Conservation (phyloP, 2,329 filamentous ascomycete species). For the Pseudocercospora eumusae region DNA sequence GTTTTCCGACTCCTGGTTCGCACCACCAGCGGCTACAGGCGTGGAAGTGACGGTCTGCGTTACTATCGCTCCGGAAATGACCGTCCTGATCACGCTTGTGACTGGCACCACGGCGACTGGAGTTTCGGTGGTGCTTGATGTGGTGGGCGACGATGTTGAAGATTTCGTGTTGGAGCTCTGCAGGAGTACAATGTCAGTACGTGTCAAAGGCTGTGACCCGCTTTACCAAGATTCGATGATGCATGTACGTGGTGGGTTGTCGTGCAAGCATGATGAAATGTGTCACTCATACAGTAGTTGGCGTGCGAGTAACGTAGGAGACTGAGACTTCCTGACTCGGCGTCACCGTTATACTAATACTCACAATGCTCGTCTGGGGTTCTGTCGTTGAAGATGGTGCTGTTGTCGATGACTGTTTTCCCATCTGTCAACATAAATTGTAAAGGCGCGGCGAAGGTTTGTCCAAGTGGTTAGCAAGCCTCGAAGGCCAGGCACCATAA, state of each 20-base stretch:
- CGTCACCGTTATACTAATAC: constrained; percentile 36
- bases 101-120: constrained; percentile 36
- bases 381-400: constrained; percentile 27
- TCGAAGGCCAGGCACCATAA: neutral
- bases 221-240: constrained; percentile 13
- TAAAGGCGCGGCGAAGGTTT: constrained; percentile 8
- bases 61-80: constrained; percentile 46
- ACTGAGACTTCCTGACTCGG: constrained; percentile 32
- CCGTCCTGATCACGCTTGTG: constrained; percentile 44
- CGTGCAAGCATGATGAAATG: constrained; percentile 29
- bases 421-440: constrained; percentile 25
- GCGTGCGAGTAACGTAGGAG: constrained; percentile 32
- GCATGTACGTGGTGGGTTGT: constrained; percentile 16
- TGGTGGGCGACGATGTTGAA: constrained; percentile 23
- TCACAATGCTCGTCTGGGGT: constrained; percentile 36
- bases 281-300: constrained; percentile 32
- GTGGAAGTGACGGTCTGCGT: constrained; percentile 50
- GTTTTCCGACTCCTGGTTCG: constrained; percentile 26
- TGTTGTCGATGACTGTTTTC: constrained; percentile 26
- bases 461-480: constrained; percentile 1
- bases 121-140: constrained; percentile 27
- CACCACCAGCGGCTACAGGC: constrained; percentile 32
- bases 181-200: constrained; percentile 20
- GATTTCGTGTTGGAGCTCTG: constrained; percentile 14
- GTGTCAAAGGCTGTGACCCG: constrained; percentile 19